Evolutionary conservation across 306 rosid genomes (phyloP), one percentile per base, ranked within the genome.

Genomic region (Corylus avellana): DNA sequence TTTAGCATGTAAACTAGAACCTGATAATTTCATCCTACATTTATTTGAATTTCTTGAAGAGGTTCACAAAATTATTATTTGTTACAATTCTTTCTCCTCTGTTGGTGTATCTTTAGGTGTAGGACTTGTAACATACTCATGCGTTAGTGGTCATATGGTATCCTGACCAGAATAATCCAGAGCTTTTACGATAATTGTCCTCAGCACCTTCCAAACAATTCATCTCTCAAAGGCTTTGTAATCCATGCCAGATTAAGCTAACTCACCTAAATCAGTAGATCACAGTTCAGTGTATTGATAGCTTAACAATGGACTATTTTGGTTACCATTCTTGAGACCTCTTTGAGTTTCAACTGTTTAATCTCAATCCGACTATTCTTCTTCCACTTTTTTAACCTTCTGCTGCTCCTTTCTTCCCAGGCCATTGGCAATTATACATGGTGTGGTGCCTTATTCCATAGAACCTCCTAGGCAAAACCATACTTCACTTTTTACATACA

Each of bases 391-490:
- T 66, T 17, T 66, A 42, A 37, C 71, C 49, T 66, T 66, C 13
- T 35, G 22, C 4, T 17, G 48, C 22, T 18, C 49, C 71, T 66
- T 66, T 66, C 51, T 29, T 39, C 14, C 72, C 50, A 9, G 16
- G 72, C 51, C 51, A 16, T 67, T 67, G 51, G 8, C 46, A 37
- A 39, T 9, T 39, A 17, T 67, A 18, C 72, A 39, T 1, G 0
- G 49, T 37, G 72, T 20, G 42, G 72, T 67, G 39, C 49, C 49
- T 67, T n/a, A 67, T 37, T 67, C 50, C 72, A 58, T 17, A 62
- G 42, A 51, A 75, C 42, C 73, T 77, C 78, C 77, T 64, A 16
- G 73, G 54, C 53, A 12, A 77, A 35, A 70, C 27, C 50, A 32
- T 29, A 25, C 42, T 66, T 73, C 35, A 12, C 37, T 56, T 35